Base-by-base conservation (phyloP, 495 filamentous ascomycete genomes). In the Podospora pseudopauciseta region DNA sequence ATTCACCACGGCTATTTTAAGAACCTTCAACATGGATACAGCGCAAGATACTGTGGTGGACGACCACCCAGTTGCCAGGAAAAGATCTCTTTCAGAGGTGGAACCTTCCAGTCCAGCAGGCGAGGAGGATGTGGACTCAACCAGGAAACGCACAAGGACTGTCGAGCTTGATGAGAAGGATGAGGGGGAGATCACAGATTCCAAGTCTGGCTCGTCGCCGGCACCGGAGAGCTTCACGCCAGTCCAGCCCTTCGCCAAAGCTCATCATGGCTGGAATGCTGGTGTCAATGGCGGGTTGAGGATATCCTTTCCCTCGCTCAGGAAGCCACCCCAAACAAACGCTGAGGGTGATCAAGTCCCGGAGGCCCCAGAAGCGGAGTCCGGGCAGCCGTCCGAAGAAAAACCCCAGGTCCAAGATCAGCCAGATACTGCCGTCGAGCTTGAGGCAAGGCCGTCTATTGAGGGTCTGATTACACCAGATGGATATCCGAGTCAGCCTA, bases 181-280 rank as follows among this genome's bases (percentile, higher is more conserved):
- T 58, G 55, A 58, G 55, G 55, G 55, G 62, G 44, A 80, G 71
- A 74, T 76, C 67, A 65, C 72, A 68, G 76, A 80, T 30, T 74
- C 72, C 20, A 64, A 9, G 20, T 60, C 70, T 32, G 63, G 67
- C 19, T 32, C 62, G 4, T 20, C 65, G 30, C 57, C 62, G 53
- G 9, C 54, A 53, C 65, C 65, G n/a, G n/a, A 54, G 18, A 62
- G 53, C n/a, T 44, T 55, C 23, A 20, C 39, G 2, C 64, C 39
- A 39, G 39, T 13, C 9, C 39, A 66, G 57, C 20, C 54, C 26
- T 16, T 65, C 16, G 32, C 55, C 13, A 61, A 55, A 20, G 53
- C 70, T 34, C 72, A 70, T 11, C 60, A 54, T n/a, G 75, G 76
- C 13, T 81, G 81, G 79, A 83, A 83, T 60, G 70, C 70, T 1